Evolutionary conservation across 2,329 filamentous ascomycete genomes (phyloP), one percentile per base, ranked within the genome.

Genomic region (Xenoacremonium recifei): DNA sequence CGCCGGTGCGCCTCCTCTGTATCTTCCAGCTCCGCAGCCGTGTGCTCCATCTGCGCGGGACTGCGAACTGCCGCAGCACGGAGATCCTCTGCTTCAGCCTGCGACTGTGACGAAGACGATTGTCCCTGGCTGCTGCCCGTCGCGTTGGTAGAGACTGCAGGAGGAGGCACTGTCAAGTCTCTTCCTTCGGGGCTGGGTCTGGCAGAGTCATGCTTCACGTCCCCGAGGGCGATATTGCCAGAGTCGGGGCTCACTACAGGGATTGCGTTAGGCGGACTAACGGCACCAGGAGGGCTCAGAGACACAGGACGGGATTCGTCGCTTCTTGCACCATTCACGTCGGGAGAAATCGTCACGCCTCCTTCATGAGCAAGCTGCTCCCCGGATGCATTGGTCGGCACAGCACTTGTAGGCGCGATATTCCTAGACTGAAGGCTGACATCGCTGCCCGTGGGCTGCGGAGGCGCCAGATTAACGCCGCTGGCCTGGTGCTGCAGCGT

Each of bases 1-100:
- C 73, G 67, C 60, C 70, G 67, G 44, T 69, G 67, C 29, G 72
- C 69, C 20, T 72, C 69, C 39, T 65, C 66, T 16, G 65, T 67
- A 42, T 69, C 62, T 35, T 71, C 69, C 5, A 72, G 55, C 41
- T 72, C 70, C 4, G 56, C 56, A 49, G 54, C 33, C 52, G 61
- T 41, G 45, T 50, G 44, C 19, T 45, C 45, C 13, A 54, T 41
- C 12, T 30, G 37, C 16, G 44, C 40, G 20, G 35, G 23, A 13
- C 30, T 35, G 21, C 46, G 23, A 21, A 27, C 16, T 3, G 40
- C 36, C 11, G 32, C 32, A 20, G 35, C 41, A 11, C 40, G 40
- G 23, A 39, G 35, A n/a, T 34, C 19, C 32, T 44, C 35, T 34
- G 21, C 35, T 35, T 17, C 6, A 7, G 9, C 29, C 13, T 20